These are phyloP conservation scores for Dissophora globulifera DNA, from an alignment of 192 early-diverging fungal species.

Conservation along the genomic window DNA sequence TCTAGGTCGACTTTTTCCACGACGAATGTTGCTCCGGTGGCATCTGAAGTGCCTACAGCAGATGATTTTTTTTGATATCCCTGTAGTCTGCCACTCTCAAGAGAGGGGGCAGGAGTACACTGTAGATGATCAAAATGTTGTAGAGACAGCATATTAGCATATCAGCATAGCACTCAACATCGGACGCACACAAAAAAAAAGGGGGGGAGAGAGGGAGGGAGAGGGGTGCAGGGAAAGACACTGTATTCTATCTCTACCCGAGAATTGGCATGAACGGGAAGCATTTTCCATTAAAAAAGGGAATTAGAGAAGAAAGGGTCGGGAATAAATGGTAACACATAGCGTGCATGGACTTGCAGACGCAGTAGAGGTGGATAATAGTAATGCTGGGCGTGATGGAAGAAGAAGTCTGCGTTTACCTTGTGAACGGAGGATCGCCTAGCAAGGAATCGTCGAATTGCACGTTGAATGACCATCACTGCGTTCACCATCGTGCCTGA, in stretches of 20 bases:
- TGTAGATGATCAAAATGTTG: background rate
- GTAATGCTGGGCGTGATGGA: no score
- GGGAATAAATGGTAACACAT: background rate
- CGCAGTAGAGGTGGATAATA: background rate
- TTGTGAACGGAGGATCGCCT: slow-evolving; percentile 17
- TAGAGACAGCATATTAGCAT: no score
- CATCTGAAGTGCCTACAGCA: background rate
- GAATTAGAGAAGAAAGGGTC: background rate
- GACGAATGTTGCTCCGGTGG: background rate
- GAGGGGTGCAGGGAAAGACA: no score
- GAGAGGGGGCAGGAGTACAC: background rate
- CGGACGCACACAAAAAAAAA: background rate
- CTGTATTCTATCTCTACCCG: slow-evolving; percentile 7
- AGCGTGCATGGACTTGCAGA: background rate
- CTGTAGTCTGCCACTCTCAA: background rate
- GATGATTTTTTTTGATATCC: background rate
- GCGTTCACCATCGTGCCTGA: no score
- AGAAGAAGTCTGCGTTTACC: background rate
- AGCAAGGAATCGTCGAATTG: slow-evolving; percentile 35
- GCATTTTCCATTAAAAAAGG: slow-evolving; percentile 1
- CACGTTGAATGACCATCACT: slow-evolving; percentile 44
- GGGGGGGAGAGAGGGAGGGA: background rate
- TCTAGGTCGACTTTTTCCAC: slow-evolving; percentile 12
- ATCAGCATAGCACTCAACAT: no score
- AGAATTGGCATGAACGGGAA: slow-evolving; percentile 15